These are phyloP conservation scores for barley (Hordeum vulgare) DNA, from an alignment of 176 grass and related monocot species.

Conservation along the genomic window MorexV3_pseudomolecules_assembly NC_058520.1:375504230-375504729, in stretches of 20 bases:
- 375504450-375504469: background rate
- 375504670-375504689: background rate
- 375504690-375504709: slow-evolving; percentile 15
- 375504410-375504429: background rate
- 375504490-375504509: background rate
- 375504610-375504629: background rate
- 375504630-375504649: background rate
- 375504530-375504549: background rate
- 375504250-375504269: background rate
- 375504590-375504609: background rate
- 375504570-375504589: background rate
- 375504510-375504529: background rate
- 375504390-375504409: background rate
- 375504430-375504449: background rate
- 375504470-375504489: background rate
- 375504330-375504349: background rate
- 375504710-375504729: background rate
- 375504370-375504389: background rate
- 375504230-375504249: background rate
- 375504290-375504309: background rate
- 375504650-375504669: background rate
- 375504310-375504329: background rate
- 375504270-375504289: background rate
- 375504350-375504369: background rate
- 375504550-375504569: background rate